Evolutionary conservation across 306 rosid genomes (phyloP), one percentile per base, ranked within the genome.

Genomic region (Quercus variabilis): DNA sequence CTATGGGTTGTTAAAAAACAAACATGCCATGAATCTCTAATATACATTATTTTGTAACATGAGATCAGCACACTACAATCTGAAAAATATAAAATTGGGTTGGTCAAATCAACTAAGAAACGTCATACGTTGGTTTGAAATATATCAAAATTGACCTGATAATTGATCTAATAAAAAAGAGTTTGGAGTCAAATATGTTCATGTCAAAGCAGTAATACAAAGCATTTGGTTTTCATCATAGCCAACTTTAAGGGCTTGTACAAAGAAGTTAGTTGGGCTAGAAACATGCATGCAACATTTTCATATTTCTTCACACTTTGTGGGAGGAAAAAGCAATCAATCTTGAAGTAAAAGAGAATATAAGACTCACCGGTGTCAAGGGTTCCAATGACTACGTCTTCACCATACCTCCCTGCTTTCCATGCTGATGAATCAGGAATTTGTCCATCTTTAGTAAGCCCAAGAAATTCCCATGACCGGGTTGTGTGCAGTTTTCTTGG

Each of bases 381-480:
- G 78, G 91, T 90, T 57, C 75, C 98, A 51, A 93, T 91, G 21
- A 91, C 90, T n/a, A 89, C 20, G 69, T 87, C 87, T 86, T 85
- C 83, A 0, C 95, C 98, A 28, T 69, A 35, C 26, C 81, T 83
- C 0, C 92, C 85, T 75, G 77, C 77, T 1, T 25, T 64, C 98
- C 97, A 93, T 55, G 80, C 1, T 14, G 98, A 91, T 3, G 12
- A 2, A 0, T 17, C 3, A 55, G 52, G 75, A 81, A 72, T 31
- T 23, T 5, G 63, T 52, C 78, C 89, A 41, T 79, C 59, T 46
- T 26, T 73, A 17, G 81, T 91, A 5, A 91, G 21, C 14, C 87
- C 86, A 46, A 91, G 83, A 67, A 93, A 93, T 56, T 77, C 71
- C 98, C 98, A 93, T 38, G 97, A 90, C 2, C 43, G 85, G 4